Evolutionary conservation across 2,329 filamentous ascomycete species (phyloP).

Genomic region (Bipolaris oryzae): DNA sequence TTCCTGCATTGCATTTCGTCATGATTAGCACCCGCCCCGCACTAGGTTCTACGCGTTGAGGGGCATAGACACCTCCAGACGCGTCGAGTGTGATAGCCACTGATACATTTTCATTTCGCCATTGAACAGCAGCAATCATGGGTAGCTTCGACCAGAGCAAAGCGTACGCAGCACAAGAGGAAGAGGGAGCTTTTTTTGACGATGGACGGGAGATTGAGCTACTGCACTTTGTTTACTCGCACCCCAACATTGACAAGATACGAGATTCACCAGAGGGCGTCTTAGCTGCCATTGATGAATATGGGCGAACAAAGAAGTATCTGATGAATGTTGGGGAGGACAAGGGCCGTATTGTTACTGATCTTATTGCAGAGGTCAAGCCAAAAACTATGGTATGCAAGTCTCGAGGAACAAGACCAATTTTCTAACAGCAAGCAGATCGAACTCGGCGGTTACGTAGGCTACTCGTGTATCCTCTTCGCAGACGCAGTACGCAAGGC

Average conservation of each 20-base stretch:
- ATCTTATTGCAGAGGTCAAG: constrained; percentile 70
- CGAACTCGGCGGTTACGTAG: constrained; percentile 80
- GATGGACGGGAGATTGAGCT: constrained; percentile 78
- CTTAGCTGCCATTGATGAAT: constrained; percentile 74
- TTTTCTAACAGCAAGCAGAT: constrained; percentile 51
- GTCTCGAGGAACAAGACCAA: neutral
- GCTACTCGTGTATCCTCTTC: constrained; percentile 81
- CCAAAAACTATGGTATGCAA: constrained; percentile 66
- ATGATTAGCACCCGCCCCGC: constrained; percentile 30
- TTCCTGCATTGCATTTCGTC: constrained; percentile 29
- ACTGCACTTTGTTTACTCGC: constrained; percentile 70
- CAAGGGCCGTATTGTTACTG: constrained; percentile 73
- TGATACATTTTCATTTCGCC: constrained; percentile 16
- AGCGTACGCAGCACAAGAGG: constrained; percentile 56
- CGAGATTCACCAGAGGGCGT: constrained; percentile 68
- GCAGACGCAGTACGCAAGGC: constrained; percentile 67
- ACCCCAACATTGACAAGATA: constrained; percentile 66
- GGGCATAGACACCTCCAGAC: constrained; percentile 23
- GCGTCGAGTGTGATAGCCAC: constrained; percentile 26
- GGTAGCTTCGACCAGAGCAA: constrained; percentile 50
- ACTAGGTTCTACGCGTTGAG: constrained; percentile 37
- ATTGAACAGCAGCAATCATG: constrained; percentile 32
- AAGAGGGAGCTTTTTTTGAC: constrained; percentile 57
- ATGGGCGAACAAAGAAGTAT: constrained; percentile 67
- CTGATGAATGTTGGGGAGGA: constrained; percentile 81